These are phyloP conservation scores for Petunia secreta DNA, from an alignment of 257 asterid species.

Conservation along the genomic window DNA sequence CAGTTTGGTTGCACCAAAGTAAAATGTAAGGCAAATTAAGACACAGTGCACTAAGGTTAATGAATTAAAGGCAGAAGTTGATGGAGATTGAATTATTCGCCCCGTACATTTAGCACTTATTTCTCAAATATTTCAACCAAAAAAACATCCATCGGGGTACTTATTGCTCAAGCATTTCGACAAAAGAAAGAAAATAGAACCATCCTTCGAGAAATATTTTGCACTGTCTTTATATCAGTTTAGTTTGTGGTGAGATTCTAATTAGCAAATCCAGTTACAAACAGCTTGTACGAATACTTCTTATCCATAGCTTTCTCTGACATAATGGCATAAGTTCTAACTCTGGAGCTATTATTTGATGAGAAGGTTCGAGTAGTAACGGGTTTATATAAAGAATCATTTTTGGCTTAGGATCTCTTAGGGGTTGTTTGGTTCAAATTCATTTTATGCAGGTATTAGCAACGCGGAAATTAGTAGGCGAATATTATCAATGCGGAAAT, in stretches of 20 bases:
- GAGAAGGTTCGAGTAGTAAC: too few relatives aligned
- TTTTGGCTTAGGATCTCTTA: too few relatives aligned
- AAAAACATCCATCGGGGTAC: neutral
- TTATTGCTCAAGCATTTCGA: neutral
- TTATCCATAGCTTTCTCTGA: neutral
- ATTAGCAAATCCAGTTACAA: slow-evolving; percentile 12
- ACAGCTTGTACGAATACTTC: neutral
- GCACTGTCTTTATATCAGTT: neutral
- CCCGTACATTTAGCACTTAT: neutral
- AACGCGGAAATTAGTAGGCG: too few relatives aligned
- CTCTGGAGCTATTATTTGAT: too few relatives aligned
- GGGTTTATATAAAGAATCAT: too few relatives aligned
- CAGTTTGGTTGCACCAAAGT: too few relatives aligned
- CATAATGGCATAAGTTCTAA: neutral
- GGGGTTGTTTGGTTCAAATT: too few relatives aligned
- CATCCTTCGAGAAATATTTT: neutral
- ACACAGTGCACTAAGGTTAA: too few relatives aligned
- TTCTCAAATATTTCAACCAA: neutral
- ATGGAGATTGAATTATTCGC: neutral
- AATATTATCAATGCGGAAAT: too few relatives aligned
- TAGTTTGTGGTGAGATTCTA: neutral
- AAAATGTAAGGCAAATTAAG: too few relatives aligned
- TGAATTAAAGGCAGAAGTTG: too few relatives aligned
- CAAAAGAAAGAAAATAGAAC: neutral
- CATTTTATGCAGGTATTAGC: too few relatives aligned